Conservation (phyloP, 1,139 yeast genomes). For the Magnusiomyces ingens region DNA sequence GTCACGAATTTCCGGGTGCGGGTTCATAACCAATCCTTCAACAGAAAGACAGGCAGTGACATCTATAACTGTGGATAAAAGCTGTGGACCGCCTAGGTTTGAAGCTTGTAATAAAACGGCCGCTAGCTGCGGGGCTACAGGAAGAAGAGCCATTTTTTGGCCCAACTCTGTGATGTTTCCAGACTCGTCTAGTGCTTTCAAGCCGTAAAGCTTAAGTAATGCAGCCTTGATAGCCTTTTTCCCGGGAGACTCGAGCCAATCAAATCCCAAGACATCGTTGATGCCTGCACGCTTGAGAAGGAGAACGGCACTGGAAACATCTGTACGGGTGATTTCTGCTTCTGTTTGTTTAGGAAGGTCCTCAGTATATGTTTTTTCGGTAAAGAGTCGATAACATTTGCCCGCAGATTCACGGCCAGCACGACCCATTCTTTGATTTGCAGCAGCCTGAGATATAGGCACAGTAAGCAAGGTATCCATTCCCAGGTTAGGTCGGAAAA, state of each 20-base stretch:
- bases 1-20: slow-evolving; percentile 74
- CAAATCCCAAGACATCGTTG: slow-evolving; percentile 75
- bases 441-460: slow-evolving; percentile 90
- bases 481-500: slow-evolving; percentile 90
- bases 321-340: slow-evolving; percentile 85
- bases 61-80: slow-evolving; percentile 63
- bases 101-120: slow-evolving; percentile 73
- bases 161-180: slow-evolving; percentile 79
- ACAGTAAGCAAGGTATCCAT: slow-evolving; percentile 84
- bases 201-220: slow-evolving; percentile 64
- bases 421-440: slow-evolving; percentile 94
- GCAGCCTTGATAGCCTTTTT: slow-evolving; percentile 70
- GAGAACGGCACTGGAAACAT: slow-evolving; percentile 74
- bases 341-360: slow-evolving; percentile 71
- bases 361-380: slow-evolving; percentile 57
- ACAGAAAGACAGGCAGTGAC: slow-evolving; percentile 90
- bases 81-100: slow-evolving; percentile 41
- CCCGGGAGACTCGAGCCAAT: slow-evolving; percentile 91
- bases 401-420: slow-evolving; percentile 97
- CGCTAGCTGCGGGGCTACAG: slow-evolving; percentile 88
- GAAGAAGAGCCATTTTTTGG: slow-evolving; percentile 76
- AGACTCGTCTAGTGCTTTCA: slow-evolving; percentile 68
- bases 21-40: slow-evolving; percentile 76
- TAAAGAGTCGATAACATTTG: slow-evolving; percentile 77
- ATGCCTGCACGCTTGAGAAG: slow-evolving; percentile 80